A percentile compares a stretch with the other conserved stretches of the same genome.
phyloP scores from a whole-genome alignment of 1,284 basidiomycete species.

The Irpex rosettiformis region DNA sequence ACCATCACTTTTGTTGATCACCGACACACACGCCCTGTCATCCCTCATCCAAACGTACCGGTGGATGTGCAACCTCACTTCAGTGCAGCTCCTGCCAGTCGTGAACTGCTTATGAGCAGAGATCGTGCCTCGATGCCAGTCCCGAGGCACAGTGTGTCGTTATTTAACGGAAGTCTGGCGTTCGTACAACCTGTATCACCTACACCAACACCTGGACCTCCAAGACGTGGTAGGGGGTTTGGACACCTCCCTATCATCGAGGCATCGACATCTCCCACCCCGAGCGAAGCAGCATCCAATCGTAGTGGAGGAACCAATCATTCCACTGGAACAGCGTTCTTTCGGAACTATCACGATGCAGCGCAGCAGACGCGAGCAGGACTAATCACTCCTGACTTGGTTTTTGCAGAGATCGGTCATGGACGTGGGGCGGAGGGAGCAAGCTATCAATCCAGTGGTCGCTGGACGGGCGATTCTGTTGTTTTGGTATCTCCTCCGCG shows the following conservation, averaged over 20 bases:
- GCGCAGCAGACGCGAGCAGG: constrained; percentile 37
- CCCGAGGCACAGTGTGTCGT: constrained; percentile 14
- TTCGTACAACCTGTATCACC: constrained; percentile 7
- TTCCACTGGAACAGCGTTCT: constrained; percentile 57
- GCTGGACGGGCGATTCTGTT: constrained; percentile 18
- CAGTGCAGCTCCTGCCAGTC: not conserved
- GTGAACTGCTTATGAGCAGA: constrained; percentile 22
- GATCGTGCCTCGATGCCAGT: constrained; percentile 13
- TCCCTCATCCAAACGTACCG: constrained; percentile 2
- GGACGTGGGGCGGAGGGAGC: constrained; percentile 47
- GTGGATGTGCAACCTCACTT: constrained; percentile 7
- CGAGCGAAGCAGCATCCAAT: constrained; percentile 54
- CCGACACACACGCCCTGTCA: not conserved
- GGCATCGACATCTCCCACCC: constrained; percentile 51
- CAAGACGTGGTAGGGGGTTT: constrained; percentile 35
- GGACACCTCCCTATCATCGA: constrained; percentile 64
- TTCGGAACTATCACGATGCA: constrained; percentile 53
- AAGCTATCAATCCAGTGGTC: constrained; percentile 18
- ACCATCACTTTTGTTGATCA: not conserved
- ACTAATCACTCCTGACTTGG: constrained; percentile 66
- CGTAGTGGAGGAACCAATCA: constrained; percentile 50
- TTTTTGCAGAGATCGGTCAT: constrained; percentile 75
- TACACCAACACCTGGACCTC: constrained; percentile 23
- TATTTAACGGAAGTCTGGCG: constrained; percentile 16
- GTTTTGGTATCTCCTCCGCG: constrained; percentile 11